A percentile compares a stretch with the other conserved stretches of the same genome.
These are phyloP conservation scores for Hygrophoropsis aurantiaca DNA, from an alignment of 768 basidiomycete genomes.

Conservation along the genomic window DNA sequence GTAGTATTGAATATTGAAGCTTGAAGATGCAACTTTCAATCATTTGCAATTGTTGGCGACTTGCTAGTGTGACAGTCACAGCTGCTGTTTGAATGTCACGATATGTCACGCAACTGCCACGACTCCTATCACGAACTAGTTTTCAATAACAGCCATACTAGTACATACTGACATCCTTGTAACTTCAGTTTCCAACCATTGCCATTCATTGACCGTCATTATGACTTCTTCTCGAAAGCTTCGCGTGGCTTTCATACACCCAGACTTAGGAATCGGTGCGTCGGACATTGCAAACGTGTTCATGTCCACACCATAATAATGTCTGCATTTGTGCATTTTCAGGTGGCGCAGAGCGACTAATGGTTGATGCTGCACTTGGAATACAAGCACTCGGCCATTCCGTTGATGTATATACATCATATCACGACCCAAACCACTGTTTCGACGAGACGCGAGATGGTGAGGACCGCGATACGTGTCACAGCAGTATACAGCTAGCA, in stretches of 20 bases:
- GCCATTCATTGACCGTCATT: too few species aligned
- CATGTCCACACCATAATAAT: background rate
- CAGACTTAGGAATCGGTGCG: constrained; percentile 91
- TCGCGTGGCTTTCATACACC: constrained; percentile 84
- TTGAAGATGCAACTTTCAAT: too few species aligned
- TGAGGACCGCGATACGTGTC: constrained; percentile 31
- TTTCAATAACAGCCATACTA: too few species aligned
- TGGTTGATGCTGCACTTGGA: constrained; percentile 93
- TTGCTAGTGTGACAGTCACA: too few species aligned
- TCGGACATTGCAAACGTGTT: background rate
- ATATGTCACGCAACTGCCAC: too few species aligned
- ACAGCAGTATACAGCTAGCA: background rate
- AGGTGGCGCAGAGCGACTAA: constrained; percentile 95
- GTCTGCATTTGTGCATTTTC: background rate
- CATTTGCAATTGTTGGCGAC: too few species aligned
- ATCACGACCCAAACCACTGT: constrained; percentile 84
- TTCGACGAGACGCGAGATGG: constrained; percentile 95
- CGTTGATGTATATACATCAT: constrained; percentile 90
- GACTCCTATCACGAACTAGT: too few species aligned
- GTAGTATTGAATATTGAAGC: too few species aligned
- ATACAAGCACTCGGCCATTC: constrained; percentile 81
- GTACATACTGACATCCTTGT: too few species aligned
- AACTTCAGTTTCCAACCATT: too few species aligned
- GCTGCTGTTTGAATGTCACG: too few species aligned
- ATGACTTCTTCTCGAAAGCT: constrained; percentile 24